Percentiles rank a stretch among this genome's conserved stretches.
Evolutionary conservation across 139 green algal genomes (phyloP).

Genomic region (Mychonastes homosphaera): DNA sequence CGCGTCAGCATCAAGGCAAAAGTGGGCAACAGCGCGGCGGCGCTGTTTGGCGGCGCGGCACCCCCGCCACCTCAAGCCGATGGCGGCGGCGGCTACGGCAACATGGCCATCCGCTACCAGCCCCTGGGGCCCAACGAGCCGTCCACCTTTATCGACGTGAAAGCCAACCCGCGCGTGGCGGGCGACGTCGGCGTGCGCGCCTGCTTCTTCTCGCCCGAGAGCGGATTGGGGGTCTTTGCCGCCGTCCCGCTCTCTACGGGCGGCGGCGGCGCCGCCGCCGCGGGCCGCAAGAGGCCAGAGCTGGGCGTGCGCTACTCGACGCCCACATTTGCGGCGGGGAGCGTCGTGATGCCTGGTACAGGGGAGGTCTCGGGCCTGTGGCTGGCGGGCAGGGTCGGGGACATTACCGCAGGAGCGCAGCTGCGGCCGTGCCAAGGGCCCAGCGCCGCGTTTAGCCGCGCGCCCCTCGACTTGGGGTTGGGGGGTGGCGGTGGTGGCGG

Average conservation of each 20-base stretch:
- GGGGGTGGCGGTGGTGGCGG: too few species aligned
- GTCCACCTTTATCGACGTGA: conserved; percentile 49
- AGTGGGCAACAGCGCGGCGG: conserved; percentile 3
- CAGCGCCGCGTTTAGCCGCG: too few species aligned
- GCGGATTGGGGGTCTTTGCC: conserved; percentile 33
- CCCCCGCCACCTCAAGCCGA: not conserved
- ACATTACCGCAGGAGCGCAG: too few species aligned
- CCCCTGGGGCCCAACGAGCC: conserved; percentile 8
- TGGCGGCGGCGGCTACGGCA: conserved; percentile 15
- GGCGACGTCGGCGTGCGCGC: conserved; percentile 26
- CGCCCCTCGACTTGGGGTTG: too few species aligned
- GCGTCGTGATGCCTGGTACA: conserved; percentile 21
- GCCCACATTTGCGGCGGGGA: conserved; percentile 24
- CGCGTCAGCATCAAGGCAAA: conserved; percentile 39
- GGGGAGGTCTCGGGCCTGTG: conserved; percentile 19
- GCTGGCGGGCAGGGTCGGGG: conserved; percentile 14
- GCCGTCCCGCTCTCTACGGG: conserved; percentile 37
- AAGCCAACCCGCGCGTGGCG: conserved; percentile 25
- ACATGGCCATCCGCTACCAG: conserved; percentile 46
- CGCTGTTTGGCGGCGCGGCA: not conserved
- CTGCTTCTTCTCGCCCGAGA: conserved; percentile 38
- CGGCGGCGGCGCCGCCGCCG: too few species aligned
- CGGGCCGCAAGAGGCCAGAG: too few species aligned
- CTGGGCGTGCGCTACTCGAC: conserved; percentile 50
- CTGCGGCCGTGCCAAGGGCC: too few species aligned